Base-by-base conservation (phyloP, 2,329 filamentous ascomycete species). In the Celoporthe dispersa region DNA sequence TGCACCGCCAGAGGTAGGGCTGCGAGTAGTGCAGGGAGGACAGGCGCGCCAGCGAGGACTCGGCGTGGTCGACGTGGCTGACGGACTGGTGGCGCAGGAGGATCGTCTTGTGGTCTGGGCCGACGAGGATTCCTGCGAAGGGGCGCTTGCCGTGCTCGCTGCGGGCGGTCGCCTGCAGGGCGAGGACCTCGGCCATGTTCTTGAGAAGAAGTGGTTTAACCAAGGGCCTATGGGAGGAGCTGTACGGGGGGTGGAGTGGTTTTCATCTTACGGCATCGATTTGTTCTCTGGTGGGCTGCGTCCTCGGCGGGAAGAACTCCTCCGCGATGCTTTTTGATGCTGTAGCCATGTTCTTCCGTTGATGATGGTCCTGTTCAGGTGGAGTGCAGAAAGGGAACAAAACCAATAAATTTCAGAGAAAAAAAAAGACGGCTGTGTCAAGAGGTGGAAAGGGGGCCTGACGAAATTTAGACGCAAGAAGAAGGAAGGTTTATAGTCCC, bases 61-160 rank as follows among this genome's bases (percentile, higher is more conserved):
- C 85, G 22, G 85, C 84, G 73, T 87, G 85, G 71, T 86, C 83
- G 64, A 87, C 83, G 73, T 86, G 84, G 53, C 84, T 84, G 39
- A 87, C 79, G 33, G 83, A 85, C 73, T 83, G 82, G 71, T 86
- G 85, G 41, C 80, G 80, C 64, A 85, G 78, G 1, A 87, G 76
- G 28, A 84, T 77, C 0, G 83, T 85, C 73, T 79, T 77, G 73
- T 86, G 84, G 77, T 86, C 83, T 0, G 85, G 84, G 0, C 77
- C 84, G 1, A 86, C 74, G 14, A 87, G 79, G 39, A 83, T 79
- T 1, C 82, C 84, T 11, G 81, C 82, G n/a, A 70, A 70, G 31
- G 69, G 69, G 9, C 69, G 65, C 33, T 70, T 70, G 59, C 37
- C 65, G 62, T 70, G 69, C 9, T 64, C 48, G n/a, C 65, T 37